Base-by-base conservation (phyloP, 1,284 basidiomycete species). In the Puccinia coronata region DNA sequence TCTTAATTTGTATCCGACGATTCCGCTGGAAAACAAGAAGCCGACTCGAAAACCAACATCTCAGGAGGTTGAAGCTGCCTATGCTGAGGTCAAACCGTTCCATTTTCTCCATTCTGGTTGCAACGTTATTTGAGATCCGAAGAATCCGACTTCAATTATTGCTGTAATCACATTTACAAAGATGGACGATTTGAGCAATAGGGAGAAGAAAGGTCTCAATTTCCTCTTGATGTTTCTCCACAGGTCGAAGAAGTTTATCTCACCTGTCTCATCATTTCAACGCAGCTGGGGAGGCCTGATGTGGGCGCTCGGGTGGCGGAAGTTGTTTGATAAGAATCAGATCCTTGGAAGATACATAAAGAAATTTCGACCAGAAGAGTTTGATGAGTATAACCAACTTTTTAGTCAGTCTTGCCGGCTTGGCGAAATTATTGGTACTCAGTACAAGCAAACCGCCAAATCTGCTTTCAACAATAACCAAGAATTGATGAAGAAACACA, bases 221-320 rank as follows among this genome's bases (percentile, higher is more conserved):
- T 63, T 34, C 36, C 23, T 63, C 6, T 63, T 31, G 2, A 63
- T 23, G 39, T 67, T 67, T 20, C 55, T 67, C 12, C 63, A 67
- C 34, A 16, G n/a, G 1, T 67, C 63, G 6, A 67, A 67, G 41
- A 20, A 67, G 34, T 67, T 67, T 25, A 36, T 67, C 2, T 41
- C 14, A 11, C n/a, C 36, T 20, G 63, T 67, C 34, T 2, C 34
- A 16, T 67, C 63, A 12, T 36, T 36, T 67, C 20, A 36, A 41
- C 63, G n/a, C 11, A 41, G 14, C n/a, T 67, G 63, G 63, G 63
- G 63, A 34, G 63, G 63, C n/a, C n/a, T n/a, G n/a, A n/a, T n/a
- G n/a, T n/a, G n/a, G n/a, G n/a, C n/a, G n/a, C n/a, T n/a, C n/a
- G n/a, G n/a, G n/a, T n/a, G n/a, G n/a, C n/a, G n/a, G n/a, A n/a